Conservation (phyloP, 2,329 filamentous ascomycete species). For the Cladophialophora yegresii region DNA sequence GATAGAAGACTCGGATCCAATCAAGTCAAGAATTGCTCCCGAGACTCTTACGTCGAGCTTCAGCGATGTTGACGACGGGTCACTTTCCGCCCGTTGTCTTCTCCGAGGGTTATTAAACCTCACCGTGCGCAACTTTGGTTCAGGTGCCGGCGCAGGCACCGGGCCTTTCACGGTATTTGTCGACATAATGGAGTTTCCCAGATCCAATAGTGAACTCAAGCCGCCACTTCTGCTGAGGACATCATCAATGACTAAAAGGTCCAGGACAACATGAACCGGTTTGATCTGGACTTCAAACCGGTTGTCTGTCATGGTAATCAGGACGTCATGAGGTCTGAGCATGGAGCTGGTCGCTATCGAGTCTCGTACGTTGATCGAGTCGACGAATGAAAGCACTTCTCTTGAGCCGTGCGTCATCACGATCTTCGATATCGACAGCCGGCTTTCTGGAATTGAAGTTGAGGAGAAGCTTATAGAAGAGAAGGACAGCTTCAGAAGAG, state of each 20-base stretch:
- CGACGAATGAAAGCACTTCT: constrained; percentile 56
- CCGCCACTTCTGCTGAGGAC: constrained; percentile 87
- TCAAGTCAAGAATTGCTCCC: constrained; percentile 73
- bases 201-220: constrained; percentile 83
- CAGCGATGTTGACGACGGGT: constrained; percentile 35
- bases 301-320: constrained; percentile 26
- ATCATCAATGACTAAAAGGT: constrained; percentile 80
- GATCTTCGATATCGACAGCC: constrained; percentile 44
- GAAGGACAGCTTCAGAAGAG: constrained; percentile 27
- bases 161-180: constrained; percentile 57
- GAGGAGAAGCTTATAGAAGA: constrained; percentile 14
- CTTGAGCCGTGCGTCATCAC: constrained; percentile 52
- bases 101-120: constrained; percentile 55
- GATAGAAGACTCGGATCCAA: constrained; percentile 75
- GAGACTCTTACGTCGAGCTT: constrained; percentile 78
- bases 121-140: constrained; percentile 51
- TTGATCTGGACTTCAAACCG: constrained; percentile 69
- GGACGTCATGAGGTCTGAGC: constrained; percentile 34
- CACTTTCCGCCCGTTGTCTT: constrained; percentile 26
- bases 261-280: constrained; percentile 72
- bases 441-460: constrained; percentile 2
- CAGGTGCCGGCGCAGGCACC: constrained; percentile 13
- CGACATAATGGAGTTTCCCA: constrained; percentile 80
- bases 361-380: constrained; percentile 49
- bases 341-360: constrained; percentile 36